phyloP scores from a whole-genome alignment of 768 basidiomycete genomes.

The Leccinum uliginosum region DNA sequence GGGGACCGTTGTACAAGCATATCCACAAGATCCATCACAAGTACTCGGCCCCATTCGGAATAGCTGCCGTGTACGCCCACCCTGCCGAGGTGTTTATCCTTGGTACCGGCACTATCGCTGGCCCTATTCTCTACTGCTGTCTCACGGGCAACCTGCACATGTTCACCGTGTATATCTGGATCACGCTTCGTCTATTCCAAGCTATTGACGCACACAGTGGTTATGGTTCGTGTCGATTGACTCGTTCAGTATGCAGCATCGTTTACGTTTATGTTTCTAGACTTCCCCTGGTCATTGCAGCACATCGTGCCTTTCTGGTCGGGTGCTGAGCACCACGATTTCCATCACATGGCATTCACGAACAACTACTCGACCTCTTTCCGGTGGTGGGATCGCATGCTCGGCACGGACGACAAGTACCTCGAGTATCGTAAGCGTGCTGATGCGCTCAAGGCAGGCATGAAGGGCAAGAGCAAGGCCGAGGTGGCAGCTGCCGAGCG shows the following conservation, averaged over 20 bases:
- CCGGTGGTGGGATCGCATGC: conserved; percentile 87
- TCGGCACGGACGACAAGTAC: conserved; percentile 92
- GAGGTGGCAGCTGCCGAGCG: conserved; percentile 55
- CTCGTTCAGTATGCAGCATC: not conserved
- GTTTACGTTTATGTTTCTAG: conserved; percentile 31
- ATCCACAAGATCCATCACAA: conserved; percentile 99
- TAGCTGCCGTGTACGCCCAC: conserved; percentile 97
- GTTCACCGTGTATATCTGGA: conserved; percentile 90
- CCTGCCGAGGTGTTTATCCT: conserved; percentile 95
- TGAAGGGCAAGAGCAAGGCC: conserved; percentile 50
- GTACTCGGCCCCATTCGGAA: conserved; percentile 93
- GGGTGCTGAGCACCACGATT: conserved; percentile 96
- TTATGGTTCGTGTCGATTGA: conserved; percentile 56
- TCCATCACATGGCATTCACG: conserved; percentile 95
- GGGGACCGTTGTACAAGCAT: conserved; percentile 78
- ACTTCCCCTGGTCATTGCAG: conserved; percentile 97
- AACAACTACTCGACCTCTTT: conserved; percentile 94
- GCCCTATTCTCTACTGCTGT: conserved; percentile 83
- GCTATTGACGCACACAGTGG: conserved; percentile 97
- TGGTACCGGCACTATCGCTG: conserved; percentile 84
- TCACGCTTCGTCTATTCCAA: conserved; percentile 90
- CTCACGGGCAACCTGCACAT: conserved; percentile 78
- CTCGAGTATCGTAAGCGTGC: conserved; percentile 70
- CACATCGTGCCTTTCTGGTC: conserved; percentile 95
- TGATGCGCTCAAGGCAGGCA: conserved; percentile 51